These are phyloP conservation scores for Cryphonectria japonica DNA, from an alignment of 2,329 filamentous ascomycete species.

Conservation along the genomic window DNA sequence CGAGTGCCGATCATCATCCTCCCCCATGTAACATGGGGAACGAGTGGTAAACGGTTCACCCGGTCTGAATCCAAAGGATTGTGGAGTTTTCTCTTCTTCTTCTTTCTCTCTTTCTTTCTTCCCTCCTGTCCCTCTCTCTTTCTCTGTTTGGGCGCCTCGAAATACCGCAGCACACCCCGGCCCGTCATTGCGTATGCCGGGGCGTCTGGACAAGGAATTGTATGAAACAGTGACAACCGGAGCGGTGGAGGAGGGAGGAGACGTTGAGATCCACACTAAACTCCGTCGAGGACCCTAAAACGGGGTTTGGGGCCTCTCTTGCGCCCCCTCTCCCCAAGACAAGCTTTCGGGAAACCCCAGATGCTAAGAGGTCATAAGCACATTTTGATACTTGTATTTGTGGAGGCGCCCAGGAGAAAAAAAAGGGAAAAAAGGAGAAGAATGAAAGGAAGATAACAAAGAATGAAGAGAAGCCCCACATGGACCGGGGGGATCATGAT, in stretches of 20 bases:
- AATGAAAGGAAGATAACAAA: not conserved
- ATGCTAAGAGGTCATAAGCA: not conserved
- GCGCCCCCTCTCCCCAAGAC: not conserved
- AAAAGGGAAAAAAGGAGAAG: not conserved
- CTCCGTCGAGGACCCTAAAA: not conserved
- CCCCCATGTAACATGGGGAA: not conserved
- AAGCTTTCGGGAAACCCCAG: not conserved
- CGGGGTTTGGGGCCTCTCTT: not conserved
- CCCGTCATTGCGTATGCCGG: not conserved
- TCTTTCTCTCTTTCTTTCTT: no score
- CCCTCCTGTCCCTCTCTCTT: no score
- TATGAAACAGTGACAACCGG: not conserved
- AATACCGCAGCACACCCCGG: not conserved
- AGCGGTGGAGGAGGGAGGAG: not conserved
- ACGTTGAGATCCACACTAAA: not conserved
- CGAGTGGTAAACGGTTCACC: no score
- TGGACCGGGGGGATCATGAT: no score
- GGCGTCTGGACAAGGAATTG: slow-evolving; percentile 7
- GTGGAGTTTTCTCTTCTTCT: not conserved
- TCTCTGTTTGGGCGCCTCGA: not conserved
- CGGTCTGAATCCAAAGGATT: no score
- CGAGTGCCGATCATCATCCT: not conserved
- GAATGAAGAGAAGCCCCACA: no score
- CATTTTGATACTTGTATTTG: not conserved
- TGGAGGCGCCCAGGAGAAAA: not conserved